phyloP scores from a whole-genome alignment of 1,284 basidiomycete species.

The Thelephora terrestris region DNA sequence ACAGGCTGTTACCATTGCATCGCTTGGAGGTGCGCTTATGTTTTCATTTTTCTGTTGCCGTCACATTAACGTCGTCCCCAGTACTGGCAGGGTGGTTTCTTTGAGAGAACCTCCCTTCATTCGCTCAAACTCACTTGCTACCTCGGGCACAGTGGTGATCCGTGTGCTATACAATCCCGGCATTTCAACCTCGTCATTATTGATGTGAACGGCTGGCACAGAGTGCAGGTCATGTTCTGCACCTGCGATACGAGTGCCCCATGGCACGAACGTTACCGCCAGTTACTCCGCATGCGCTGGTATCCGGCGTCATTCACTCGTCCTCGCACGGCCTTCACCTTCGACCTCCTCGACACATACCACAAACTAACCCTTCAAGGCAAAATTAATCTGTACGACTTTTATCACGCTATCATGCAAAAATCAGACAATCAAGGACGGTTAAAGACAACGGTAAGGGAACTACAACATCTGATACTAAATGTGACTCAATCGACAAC shows the following conservation, averaged over 20 bases:
- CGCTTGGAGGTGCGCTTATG: neutral
- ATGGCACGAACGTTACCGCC: neutral
- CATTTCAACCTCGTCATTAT: too few species aligned
- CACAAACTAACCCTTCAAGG: constrained; percentile 9
- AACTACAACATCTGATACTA: neutral
- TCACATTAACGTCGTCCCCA: neutral
- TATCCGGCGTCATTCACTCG: constrained; percentile 9
- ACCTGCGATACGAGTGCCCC: neutral
- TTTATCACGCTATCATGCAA: constrained; percentile 8
- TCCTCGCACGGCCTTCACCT: constrained; percentile 10
- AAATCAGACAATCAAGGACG: constrained; percentile 11
- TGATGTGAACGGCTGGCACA: constrained; percentile 9
- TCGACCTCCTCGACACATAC: constrained; percentile 10
- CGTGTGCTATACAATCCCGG: too few species aligned
- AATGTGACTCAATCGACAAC: neutral
- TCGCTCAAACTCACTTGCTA: too few species aligned
- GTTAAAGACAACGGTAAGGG: neutral
- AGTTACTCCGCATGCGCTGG: constrained; percentile 8
- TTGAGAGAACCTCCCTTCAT: neutral
- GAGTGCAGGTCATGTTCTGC: constrained; percentile 1
- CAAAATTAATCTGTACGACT: constrained; percentile 12
- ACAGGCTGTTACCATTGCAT: neutral
- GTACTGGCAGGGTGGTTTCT: constrained; percentile 3
- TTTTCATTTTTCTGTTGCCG: neutral
- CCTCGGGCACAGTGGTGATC: too few species aligned